A percentile compares a stretch with the other conserved stretches of the same genome.
phyloP scores from a whole-genome alignment of 129 eudicot species.

The Deinandra increscens region DNA sequence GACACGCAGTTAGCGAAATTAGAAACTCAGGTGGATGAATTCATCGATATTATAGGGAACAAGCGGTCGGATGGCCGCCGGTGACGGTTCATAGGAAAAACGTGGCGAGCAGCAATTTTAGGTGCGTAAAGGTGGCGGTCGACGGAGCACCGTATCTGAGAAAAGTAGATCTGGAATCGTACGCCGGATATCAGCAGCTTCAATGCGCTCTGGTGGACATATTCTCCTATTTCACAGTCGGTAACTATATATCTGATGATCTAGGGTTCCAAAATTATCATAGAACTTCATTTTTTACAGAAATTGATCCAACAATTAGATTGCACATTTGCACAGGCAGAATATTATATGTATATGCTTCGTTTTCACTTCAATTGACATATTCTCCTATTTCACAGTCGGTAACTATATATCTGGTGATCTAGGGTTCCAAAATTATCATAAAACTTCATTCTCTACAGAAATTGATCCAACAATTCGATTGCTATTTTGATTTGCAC shows the following conservation, averaged over 20 bases:
- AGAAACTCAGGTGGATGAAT: too few relatives aligned
- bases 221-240: constrained; percentile 53
- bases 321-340: too few relatives aligned
- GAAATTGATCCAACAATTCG: too few relatives aligned
- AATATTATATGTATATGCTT: too few relatives aligned
- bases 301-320: too few relatives aligned
- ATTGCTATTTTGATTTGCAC: too few relatives aligned
- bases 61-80: constrained; percentile 88
- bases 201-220: constrained; percentile 51
- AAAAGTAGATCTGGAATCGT: constrained; percentile 72
- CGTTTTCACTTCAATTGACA: too few relatives aligned
- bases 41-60: constrained; percentile 33
- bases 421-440: constrained; percentile 1
- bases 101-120: constrained; percentile 13
- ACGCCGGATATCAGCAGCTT: constrained; percentile 50
- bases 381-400: constrained; percentile 57
- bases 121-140: constrained; percentile 73
- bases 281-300: not conserved
- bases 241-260: constrained; percentile 21
- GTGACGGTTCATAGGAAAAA: constrained; percentile 58
- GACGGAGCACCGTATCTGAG: constrained; percentile 92
- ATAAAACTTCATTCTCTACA: not conserved
- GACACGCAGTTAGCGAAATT: not conserved
- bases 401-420: constrained; percentile 21
- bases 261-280: constrained; percentile 4